Evolutionary conservation across 768 basidiomycete species (phyloP), one percentile per base, ranked within the genome.

Genomic region (Ramaria rubella): DNA sequence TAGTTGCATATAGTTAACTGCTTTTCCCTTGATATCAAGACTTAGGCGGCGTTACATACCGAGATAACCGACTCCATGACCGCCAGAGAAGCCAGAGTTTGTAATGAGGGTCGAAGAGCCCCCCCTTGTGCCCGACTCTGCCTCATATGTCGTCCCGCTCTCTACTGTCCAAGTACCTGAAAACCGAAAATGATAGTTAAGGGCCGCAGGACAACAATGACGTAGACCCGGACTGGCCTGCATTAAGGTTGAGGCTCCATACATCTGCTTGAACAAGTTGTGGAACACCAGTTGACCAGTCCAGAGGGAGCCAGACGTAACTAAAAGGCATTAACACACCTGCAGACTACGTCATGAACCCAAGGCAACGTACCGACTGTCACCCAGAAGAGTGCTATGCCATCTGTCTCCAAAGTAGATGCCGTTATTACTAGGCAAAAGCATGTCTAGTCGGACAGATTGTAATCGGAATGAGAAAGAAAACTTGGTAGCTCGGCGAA

Each of bases 371-470:
- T 38, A 60, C 42, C 73, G 68, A 62, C 80, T 81, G 61, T 76
- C 79, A 14, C 82, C 81, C 4, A 83, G 72, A 19, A 80, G 62
- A 33, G 67, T 65, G 19, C 80, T 74, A 14, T 79, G 68, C 82
- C 82, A 85, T 49, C 82, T 77, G 64, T 85, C 82, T 42, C 82
- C 82, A 79, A 83, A 81, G 61, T 83, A 85, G 51, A 85, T 75
- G 2, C 73, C 76, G 50, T 73, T 77, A 4, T 68, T 68, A 6
- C 75, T 79, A 27, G 82, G 66, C 14, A 74, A 71, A 45, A 82
- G 64, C 27, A 51, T 31, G 38, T 57, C 49, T 21, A n/a, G 31
- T n/a, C 43, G 27, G 2, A 5, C 21, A 19, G 33, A 9, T n/a
- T 38, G n/a, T n/a, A n/a, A n/a, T n/a, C 36, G n/a, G 36, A 11